Evolutionary conservation across 2,329 filamentous ascomycete species (phyloP).

Genomic region (Plectosphaerella cucumerina): DNA sequence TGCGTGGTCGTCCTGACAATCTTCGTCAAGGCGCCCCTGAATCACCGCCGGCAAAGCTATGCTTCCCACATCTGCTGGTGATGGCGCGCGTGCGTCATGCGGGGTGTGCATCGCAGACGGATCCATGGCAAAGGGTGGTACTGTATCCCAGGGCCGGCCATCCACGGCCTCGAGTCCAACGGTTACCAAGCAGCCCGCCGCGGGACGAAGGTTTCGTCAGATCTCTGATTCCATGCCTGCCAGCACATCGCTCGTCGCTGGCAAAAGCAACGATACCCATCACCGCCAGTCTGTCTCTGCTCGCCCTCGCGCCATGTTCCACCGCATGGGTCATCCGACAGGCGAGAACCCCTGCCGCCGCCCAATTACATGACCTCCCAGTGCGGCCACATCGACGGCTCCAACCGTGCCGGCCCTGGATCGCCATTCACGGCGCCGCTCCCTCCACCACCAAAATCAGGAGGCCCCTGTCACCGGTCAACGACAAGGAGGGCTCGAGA

Average conservation of each 20-base stretch:
- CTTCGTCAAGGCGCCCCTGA: no score
- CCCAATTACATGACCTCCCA: not conserved
- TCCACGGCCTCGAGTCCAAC: no score
- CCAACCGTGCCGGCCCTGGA: not conserved
- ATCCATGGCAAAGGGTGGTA: no score
- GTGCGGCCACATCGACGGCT: not conserved
- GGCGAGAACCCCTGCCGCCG: not conserved
- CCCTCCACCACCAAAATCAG: not conserved
- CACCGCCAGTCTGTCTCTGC: no score
- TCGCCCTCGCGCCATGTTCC: not conserved
- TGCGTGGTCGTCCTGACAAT: no score
- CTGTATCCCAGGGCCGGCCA: no score
- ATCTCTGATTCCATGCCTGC: not conserved
- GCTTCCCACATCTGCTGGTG: no score
- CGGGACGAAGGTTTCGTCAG: not conserved
- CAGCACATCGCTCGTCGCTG: not conserved
- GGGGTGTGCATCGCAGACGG: no score
- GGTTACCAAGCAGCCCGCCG: no score
- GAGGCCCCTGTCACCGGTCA: not conserved
- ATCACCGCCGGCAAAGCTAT: no score
- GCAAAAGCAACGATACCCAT: not conserved
- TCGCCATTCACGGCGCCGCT: not conserved
- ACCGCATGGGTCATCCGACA: not conserved
- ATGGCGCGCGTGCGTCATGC: no score
- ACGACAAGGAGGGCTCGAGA: not conserved